Base-by-base conservation (phyloP, 345 rosid genomes). In the Citrus cavaleriei region DNA sequence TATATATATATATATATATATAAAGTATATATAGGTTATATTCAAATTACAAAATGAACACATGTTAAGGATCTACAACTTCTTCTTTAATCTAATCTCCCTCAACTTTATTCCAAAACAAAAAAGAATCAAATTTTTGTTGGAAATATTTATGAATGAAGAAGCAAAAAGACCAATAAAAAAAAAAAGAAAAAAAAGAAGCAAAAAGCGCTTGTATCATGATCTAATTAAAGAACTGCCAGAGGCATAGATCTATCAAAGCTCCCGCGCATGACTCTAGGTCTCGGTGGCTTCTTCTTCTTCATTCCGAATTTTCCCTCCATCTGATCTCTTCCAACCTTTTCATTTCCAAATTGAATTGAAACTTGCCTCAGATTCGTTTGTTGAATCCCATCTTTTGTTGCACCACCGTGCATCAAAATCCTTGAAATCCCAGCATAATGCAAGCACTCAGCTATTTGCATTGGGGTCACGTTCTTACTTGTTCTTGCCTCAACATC, bases 351-450 rank as follows among this genome's bases (percentile, higher is more conserved):
- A 30, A 73, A 84, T 24, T 73, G 73, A 30, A 51, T 2, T 1
- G 62, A 13, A 35, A 67, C 67, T 9, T 70, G 46, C 9, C 34
- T 25, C 59, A 30, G 0, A 66, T 66, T 40, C 57, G 18, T 61
- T 1, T 64, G 70, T 5, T 65, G 59, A 35, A 25, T 65, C 4
- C 83, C 85, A 25, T 85, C 89, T 74, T 79, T 86, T 32, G 78
- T 62, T 0, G 91, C 92, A 25, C 88, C 86, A 4, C 91, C 86
- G n/a, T 79, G 86, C 4, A 85, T 68, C 0, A 91, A 81, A 18
- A 90, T 84, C 78, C 95, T 83, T 5, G 81, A 84, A 42, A 91
- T 90, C 22, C 95, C 95, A 8, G 25, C 76, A 55, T 87, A 91
- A 21, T 87, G 89, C 40, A 88, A 71, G 2, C 89, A 90, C 81